Base-by-base conservation (phyloP, 2,329 filamentous ascomycete species). In the Alternaria consortialis region DNA sequence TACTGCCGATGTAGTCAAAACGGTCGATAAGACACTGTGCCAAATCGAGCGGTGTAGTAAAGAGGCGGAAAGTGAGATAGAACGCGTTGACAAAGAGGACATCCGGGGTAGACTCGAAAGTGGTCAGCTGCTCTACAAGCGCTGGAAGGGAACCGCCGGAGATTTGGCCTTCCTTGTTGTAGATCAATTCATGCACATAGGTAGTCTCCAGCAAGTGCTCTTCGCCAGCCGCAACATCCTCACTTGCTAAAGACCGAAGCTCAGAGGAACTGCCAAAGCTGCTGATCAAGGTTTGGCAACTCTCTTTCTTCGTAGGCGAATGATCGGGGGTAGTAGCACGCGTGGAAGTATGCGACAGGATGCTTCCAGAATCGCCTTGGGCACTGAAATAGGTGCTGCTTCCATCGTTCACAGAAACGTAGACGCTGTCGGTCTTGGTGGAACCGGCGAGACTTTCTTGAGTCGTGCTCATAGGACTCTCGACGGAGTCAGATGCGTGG, bases 121-220 rank as follows among this genome's bases (percentile, higher is more conserved):
- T 93, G 0, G 95, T 98, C 42, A 99, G 86, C 64, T 93, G 90
- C 82, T 99, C 95, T n/a, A 99, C 90, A 29, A 99, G 83, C 2
- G 95, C 95, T 5, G 91, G 88, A 12, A 99, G 85, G 3, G 93
- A 96, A 13, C 95, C 95, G 47, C 95, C 95, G 42, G 92, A 92
- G n/a, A 99, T 90, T 64, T 97, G 91, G 1, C 94, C 94, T 68
- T 98, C 94, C 77, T 96, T 96, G 81, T 96, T 97, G 77, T 92
- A 91, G 73, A 97, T 89, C 48, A 99, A 85, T 75, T 99, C 94
- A 73, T 97, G 92, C 0, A 93, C 92, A 73, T 88, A 97, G 0
- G 94, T 97, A 80, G 91, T 96, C 75, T 94, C 92, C n/a, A 97
- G 83, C n/a, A 97, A 83, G 71, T 90, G 90, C 5, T 87, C 90